A percentile compares a stretch with the other conserved stretches of the same genome.
These are phyloP conservation scores for Rosa persica DNA, from an alignment of 306 rosid genomes.

Conservation along the genomic window DNA sequence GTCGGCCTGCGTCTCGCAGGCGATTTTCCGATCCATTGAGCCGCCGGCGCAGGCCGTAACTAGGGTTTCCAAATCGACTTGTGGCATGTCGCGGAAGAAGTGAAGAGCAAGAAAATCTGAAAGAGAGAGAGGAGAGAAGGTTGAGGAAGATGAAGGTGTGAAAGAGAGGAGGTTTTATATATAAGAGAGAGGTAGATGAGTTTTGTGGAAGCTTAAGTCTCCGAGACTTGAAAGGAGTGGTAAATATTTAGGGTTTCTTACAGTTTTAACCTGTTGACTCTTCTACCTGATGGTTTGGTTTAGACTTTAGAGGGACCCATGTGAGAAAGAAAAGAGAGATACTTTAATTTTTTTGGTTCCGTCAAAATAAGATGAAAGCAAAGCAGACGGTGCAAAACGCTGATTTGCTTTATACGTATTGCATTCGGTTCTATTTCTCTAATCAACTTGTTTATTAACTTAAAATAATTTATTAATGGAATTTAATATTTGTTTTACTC, in stretches of 20 bases:
- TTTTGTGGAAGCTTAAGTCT: not conserved
- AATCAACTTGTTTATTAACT: not conserved
- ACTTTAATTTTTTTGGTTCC: not conserved
- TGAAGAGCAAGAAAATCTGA: not conserved
- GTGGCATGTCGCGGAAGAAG: constrained; percentile 47
- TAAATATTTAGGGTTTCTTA: not conserved
- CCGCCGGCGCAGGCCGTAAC: constrained; percentile 76
- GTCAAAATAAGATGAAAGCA: constrained; percentile 9
- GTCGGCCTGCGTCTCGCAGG: constrained; percentile 60
- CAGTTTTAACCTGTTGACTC: constrained; percentile 28
- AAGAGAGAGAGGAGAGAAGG: constrained; percentile 7
- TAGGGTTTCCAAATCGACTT: constrained; percentile 74
- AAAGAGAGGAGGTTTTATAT: constrained; percentile 20
- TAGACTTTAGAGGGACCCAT: not conserved
- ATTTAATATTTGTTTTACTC: not conserved
- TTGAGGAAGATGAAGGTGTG: constrained; percentile 2
- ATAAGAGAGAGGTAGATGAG: constrained; percentile 7
- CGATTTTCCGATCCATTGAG: constrained; percentile 57
- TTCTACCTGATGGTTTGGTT: not conserved
- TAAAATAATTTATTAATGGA: not conserved
- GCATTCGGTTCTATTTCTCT: not conserved
- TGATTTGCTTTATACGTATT: constrained; percentile 6
- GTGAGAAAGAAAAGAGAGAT: not conserved
- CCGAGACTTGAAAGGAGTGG: not conserved
- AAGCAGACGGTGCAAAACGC: not conserved